A percentile compares a stretch with the other conserved stretches of the same genome.
These are phyloP conservation scores for Blastocystis sp. DNA, from an alignment of 352 stramenopile genomes.

Conservation along the genomic window DNA sequence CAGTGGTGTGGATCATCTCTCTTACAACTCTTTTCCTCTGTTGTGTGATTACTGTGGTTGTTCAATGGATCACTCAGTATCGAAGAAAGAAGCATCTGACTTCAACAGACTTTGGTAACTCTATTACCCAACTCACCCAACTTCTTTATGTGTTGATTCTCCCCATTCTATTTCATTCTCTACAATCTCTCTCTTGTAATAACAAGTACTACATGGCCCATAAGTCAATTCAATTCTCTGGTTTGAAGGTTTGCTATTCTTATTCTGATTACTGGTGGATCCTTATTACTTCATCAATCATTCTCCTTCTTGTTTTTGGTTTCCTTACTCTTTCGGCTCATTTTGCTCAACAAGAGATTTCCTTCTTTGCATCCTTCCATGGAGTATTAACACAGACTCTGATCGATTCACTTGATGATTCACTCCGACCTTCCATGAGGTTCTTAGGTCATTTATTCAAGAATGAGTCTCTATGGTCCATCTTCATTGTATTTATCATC, in stretches of 20 bases:
- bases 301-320: not conserved
- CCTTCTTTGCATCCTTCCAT: not conserved
- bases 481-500: not conserved
- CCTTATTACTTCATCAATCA: not conserved
- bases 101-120: not conserved
- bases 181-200: constrained; percentile 33
- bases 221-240: not conserved
- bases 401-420: not conserved
- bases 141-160: not conserved
- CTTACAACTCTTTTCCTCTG: not conserved
- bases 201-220: constrained; percentile 33
- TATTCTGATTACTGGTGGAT: constrained; percentile 1
- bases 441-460: not conserved
- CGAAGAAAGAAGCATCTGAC: not conserved
- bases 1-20: not conserved
- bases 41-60: not conserved
- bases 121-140: not conserved
- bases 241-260: not conserved
- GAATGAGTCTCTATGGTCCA: not conserved
- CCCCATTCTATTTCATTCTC: not conserved
- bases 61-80: not conserved
- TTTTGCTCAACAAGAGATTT: not conserved
- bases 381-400: not conserved
- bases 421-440: not conserved
- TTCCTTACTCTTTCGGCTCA: not conserved